Evolutionary conservation across 306 rosid genomes (phyloP), one percentile per base, ranked within the genome.

Genomic region (Leucaena leucocephala): DNA sequence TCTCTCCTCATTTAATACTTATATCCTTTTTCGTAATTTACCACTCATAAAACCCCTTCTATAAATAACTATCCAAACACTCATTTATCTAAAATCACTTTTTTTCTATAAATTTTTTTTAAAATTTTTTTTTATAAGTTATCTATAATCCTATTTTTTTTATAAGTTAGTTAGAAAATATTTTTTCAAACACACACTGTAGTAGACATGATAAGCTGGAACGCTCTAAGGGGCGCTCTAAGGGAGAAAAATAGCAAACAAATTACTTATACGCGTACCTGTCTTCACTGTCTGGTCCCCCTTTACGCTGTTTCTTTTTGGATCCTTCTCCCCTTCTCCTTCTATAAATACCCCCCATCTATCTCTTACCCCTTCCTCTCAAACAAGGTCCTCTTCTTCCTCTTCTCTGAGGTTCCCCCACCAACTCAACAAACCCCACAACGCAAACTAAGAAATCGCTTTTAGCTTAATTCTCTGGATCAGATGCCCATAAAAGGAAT

Each of bases 401-500:
- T 65, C 54, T 42, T 68, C 4, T 22, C 2, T 55, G 27, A 27
- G 27, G 4, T 0, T 3, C 42, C 4, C 5, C 42, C 42, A 38
- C 44, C 44, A 40, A 40, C 44, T 40, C 42, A 38, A 16, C 45
- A 36, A 66, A 38, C 48, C 14, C 6, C 33, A 42, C 3, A 42
- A 42, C 16, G 44, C 13, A 43, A 19, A 68, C 11, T 19, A 4
- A 19, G 72, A 12, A 42, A 42, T 50, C 58, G 50, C 15, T 46
- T 46, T 46, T 15, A 45, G 50, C 0, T 21, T 17, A 52, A 5
- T 54, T 73, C 8, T 38, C 36, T 27, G 27, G 27, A 27, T 43
- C 5, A 68, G 40, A 87, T 85, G 85, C 80, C 84, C 0, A 80
- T 34, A n/a, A 36, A 68, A 72, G 78, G 75, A 74, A 75, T 78